These are phyloP conservation scores for Calonectria honghensis DNA, from an alignment of 2,329 filamentous ascomycete genomes.

Conservation along the genomic window DNA sequence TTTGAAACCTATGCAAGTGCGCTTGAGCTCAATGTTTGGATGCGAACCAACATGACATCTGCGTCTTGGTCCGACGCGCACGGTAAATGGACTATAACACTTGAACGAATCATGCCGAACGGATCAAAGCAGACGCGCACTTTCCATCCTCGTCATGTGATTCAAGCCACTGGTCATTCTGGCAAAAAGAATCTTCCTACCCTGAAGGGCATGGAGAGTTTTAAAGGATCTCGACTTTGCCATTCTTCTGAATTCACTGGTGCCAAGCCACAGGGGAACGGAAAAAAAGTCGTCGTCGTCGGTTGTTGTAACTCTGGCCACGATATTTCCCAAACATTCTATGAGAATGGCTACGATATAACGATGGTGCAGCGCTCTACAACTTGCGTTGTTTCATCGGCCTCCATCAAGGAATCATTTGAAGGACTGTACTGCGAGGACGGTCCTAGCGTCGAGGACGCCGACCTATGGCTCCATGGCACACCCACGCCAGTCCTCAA, in stretches of 20 bases:
- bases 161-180: no score
- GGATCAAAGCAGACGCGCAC: slow-evolving; percentile 67
- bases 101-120: slow-evolving; percentile 71
- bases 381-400: slow-evolving; percentile 77
- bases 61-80: slow-evolving; percentile 69
- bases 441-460: slow-evolving; percentile 72
- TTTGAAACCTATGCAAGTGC: slow-evolving; percentile 78
- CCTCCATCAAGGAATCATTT: no score
- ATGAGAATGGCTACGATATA: slow-evolving; percentile 78
- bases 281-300: slow-evolving; percentile 77
- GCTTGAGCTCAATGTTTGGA: slow-evolving; percentile 81
- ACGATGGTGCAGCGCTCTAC: slow-evolving; percentile 81
- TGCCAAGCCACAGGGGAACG: slow-evolving; percentile 64
- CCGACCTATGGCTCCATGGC: slow-evolving; percentile 76
- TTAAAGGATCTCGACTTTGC: slow-evolving; percentile 74
- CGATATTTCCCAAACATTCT: slow-evolving; percentile 80
- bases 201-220: slow-evolving; percentile 54
- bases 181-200: no score
- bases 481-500: slow-evolving; percentile 76
- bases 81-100: slow-evolving; percentile 72
- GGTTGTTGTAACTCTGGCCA: slow-evolving; percentile 81
- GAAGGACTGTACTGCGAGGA: no score
- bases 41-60: slow-evolving; percentile 67
- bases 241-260: slow-evolving; percentile 77
- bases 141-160: no score